phyloP scores from a whole-genome alignment of 129 eudicot species.

The Oenanthe sinensis region DNA sequence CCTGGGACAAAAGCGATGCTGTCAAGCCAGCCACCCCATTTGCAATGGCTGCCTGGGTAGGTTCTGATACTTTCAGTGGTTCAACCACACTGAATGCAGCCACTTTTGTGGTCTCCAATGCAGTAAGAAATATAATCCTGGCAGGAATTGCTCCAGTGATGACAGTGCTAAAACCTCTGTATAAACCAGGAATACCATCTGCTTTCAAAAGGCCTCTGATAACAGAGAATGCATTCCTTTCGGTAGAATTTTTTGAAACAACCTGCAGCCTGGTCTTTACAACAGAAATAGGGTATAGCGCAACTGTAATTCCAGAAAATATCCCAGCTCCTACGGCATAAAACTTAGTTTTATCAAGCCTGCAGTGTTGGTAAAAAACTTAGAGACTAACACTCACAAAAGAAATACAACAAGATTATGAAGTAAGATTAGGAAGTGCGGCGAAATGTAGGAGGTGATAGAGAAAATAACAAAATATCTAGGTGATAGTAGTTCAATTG shows the following conservation, averaged over 20 bases:
- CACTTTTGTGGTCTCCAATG: constrained; percentile 89
- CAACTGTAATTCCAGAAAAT: constrained; percentile 79
- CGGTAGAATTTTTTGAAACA: constrained; percentile 63
- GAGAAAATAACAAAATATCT: not conserved
- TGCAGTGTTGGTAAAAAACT: constrained; percentile 22
- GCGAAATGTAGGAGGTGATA: not conserved
- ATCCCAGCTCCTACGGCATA: constrained; percentile 94
- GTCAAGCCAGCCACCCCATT: constrained; percentile 92
- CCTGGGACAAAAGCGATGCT: constrained; percentile 74
- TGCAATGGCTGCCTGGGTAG: constrained; percentile 91
- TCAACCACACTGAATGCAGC: constrained; percentile 72
- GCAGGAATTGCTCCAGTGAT: constrained; percentile 89
- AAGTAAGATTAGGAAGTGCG: not conserved
- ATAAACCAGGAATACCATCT: constrained; percentile 92
- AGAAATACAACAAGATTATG: not conserved
- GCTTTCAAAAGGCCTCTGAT: constrained; percentile 57
- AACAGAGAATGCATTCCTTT: constrained; percentile 71
- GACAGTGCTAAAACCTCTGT: constrained; percentile 91
- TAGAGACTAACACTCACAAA: not conserved
- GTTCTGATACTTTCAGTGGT: constrained; percentile 75
- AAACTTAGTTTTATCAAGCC: constrained; percentile 94
- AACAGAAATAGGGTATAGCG: constrained; percentile 85
- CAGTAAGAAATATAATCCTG: constrained; percentile 78
- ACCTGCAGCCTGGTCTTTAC: constrained; percentile 93
- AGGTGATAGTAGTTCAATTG: not conserved